Evolutionary conservation across 1,139 yeast species (phyloP), one percentile per base, ranked within the genome.

Genomic region (Debaryomyces singareniensis): DNA sequence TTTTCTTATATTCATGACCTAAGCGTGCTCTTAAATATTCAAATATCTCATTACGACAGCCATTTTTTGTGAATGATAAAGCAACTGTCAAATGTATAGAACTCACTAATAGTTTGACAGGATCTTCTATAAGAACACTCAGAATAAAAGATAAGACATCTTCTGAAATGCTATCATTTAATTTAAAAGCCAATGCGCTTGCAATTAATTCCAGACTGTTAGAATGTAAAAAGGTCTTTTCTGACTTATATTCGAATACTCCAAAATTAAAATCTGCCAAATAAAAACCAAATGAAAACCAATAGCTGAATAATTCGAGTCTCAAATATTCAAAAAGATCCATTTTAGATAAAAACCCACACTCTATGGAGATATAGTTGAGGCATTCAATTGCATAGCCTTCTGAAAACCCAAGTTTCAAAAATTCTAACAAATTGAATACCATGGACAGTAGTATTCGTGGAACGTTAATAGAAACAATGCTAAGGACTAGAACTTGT

Each of bases 41-140:
- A 27, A 61, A 63, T 1, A 72, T 47, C 2, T 52, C 51, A 30
- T 60, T 60, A 24, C 69, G 51, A 1, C 53, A 37, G 0, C 80
- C 79, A 15, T 57, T 54, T 10, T 49, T 49, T 0, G 71, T 47
- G 39, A 61, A 75, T 0, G 80, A 57, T 7, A 75, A 44, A 0
- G 79, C 66, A 2, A 74, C 48, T 33, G 46, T 37, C 13, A 49
- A 36, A 1, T 72, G 58, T 16, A 71, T 40, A 16, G 70, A 47
- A 9, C 58, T 61, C 4, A 44, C 35, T 2, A 63, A 39, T 4
- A 70, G 29, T 9, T 55, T 33, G 1, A 34, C 12, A 11, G 43
- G 44, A 12, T 33, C 13, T 14, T 35, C 29, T 34, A 41, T 40
- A 29, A 38, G 34, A 32, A 37, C 32, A 28, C 47, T 34, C 39